Evolutionary conservation across 805 yeast species (phyloP).

Genomic region (Yarrowia sp.): DNA sequence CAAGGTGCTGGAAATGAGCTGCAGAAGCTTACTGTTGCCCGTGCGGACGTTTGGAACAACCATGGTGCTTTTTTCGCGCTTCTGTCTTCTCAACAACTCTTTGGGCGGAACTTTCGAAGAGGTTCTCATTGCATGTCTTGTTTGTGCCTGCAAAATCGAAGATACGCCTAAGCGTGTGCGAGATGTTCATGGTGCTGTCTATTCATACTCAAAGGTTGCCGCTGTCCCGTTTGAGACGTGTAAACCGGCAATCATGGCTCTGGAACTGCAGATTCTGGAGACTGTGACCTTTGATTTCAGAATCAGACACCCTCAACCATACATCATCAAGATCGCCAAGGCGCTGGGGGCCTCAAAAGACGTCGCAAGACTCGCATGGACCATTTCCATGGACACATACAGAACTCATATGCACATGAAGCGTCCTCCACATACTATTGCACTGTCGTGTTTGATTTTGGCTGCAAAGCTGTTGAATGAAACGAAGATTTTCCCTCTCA

Average conservation of each 20-base stretch:
- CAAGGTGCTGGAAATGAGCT: background rate
- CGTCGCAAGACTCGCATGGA: slow-evolving; percentile 67
- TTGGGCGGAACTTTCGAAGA: slow-evolving; percentile 48
- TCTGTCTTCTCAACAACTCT: slow-evolving; percentile 62
- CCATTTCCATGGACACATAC: slow-evolving; percentile 74
- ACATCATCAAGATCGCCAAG: slow-evolving; percentile 67
- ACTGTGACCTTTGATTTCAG: slow-evolving; percentile 82
- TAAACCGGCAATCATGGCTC: slow-evolving; percentile 57
- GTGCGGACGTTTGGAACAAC: slow-evolving; percentile 71
- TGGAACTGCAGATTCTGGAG: slow-evolving; percentile 79
- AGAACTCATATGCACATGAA: slow-evolving; percentile 71
- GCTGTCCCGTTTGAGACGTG: slow-evolving; percentile 1
- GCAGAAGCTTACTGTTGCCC: slow-evolving; percentile 54
- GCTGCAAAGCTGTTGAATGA: slow-evolving; percentile 58
- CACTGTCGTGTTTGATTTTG: slow-evolving; percentile 69
- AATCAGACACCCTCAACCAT: slow-evolving; percentile 68
- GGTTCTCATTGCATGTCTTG: slow-evolving; percentile 71
- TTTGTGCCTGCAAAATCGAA: slow-evolving; percentile 77
- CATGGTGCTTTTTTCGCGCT: slow-evolving; percentile 75
- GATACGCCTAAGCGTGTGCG: slow-evolving; percentile 80
- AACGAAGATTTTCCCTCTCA: slow-evolving; percentile 47
- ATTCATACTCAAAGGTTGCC: slow-evolving; percentile 4
- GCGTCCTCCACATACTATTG: slow-evolving; percentile 77
- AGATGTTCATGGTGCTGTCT: slow-evolving; percentile 58
- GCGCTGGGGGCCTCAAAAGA: slow-evolving; percentile 47